phyloP scores from a whole-genome alignment of 257 asterid genomes.

The Mitragyna speciosa region DNA sequence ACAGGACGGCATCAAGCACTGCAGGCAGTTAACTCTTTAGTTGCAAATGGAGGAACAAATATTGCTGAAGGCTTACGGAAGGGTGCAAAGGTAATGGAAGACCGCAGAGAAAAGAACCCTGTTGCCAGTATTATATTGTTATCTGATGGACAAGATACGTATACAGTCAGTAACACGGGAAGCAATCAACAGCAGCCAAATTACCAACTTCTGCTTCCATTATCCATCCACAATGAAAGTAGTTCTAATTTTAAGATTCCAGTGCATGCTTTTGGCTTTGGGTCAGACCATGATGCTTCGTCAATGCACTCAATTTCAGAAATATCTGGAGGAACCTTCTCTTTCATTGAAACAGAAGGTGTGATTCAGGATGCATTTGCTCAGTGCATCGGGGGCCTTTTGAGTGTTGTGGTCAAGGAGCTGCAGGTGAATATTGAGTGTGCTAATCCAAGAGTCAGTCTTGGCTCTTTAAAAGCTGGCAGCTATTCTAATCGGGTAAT shows the following conservation, averaged over 20 bases:
- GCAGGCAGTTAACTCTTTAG: slow-evolving; percentile 76
- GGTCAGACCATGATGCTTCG: slow-evolving; percentile 83
- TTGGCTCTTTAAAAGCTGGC: slow-evolving; percentile 68
- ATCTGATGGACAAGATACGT: slow-evolving; percentile 97
- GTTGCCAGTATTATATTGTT: slow-evolving; percentile 82
- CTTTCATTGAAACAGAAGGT: slow-evolving; percentile 92
- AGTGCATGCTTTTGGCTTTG: slow-evolving; percentile 91
- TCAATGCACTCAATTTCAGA: slow-evolving; percentile 94
- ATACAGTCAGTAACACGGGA: slow-evolving; percentile 52
- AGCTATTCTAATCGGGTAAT: slow-evolving; percentile 57
- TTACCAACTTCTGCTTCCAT: slow-evolving; percentile 74
- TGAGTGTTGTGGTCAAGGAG: slow-evolving; percentile 90
- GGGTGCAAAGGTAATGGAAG: slow-evolving; percentile 91
- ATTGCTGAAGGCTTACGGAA: slow-evolving; percentile 95
- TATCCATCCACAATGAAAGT: slow-evolving; percentile 53
- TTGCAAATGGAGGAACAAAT: slow-evolving; percentile 96
- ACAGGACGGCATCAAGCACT: slow-evolving; percentile 86
- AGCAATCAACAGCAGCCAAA: slow-evolving; percentile 41
- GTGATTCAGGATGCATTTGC: slow-evolving; percentile 99
- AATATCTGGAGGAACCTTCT: slow-evolving; percentile 93
- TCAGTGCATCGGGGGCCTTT: slow-evolving; percentile 95
- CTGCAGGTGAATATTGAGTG: slow-evolving; percentile 56
- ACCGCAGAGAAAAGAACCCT: slow-evolving; percentile 71
- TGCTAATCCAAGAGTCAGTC: slow-evolving; percentile 47
- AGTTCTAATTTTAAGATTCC: slow-evolving; percentile 65